Conservation (phyloP, 2,329 filamentous ascomycete species). For the Malbranchea cinnamomea region DNA sequence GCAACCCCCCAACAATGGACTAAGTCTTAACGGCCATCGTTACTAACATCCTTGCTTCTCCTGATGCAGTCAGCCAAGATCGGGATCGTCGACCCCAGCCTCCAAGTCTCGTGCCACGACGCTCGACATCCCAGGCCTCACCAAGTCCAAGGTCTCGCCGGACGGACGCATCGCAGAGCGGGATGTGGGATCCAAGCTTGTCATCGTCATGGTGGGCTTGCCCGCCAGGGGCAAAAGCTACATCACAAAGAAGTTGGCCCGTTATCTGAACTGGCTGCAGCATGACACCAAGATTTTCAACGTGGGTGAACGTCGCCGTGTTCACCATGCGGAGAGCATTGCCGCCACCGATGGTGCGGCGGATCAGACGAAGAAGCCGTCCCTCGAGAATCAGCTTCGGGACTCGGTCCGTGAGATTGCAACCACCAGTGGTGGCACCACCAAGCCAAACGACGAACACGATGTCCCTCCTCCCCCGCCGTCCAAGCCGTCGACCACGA, state of each 20-base stretch:
- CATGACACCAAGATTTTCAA: slow-evolving; percentile 96
- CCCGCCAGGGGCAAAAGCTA: slow-evolving; percentile 95
- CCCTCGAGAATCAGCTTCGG: no score
- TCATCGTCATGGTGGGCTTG: slow-evolving; percentile 96
- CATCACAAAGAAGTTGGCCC: slow-evolving; percentile 93
- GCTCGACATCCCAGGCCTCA: slow-evolving; percentile 91
- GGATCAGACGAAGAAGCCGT: no score
- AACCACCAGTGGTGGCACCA: no score
- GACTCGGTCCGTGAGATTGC: no score
- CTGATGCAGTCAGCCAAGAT: no score
- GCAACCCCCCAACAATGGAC: slow-evolving; percentile 7
- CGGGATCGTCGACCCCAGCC: slow-evolving; percentile 61
- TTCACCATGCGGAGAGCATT: slow-evolving; percentile 43
- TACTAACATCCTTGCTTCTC: slow-evolving; percentile 50
- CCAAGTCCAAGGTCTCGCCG: slow-evolving; percentile 84
- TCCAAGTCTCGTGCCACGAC: slow-evolving; percentile 81
- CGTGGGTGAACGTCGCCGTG: slow-evolving; percentile 76
- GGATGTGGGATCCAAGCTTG: slow-evolving; percentile 89
- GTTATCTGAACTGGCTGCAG: slow-evolving; percentile 94
- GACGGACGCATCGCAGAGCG: slow-evolving; percentile 87
- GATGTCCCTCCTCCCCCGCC: no score
- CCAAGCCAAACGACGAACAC: neutral
- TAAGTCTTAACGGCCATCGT: slow-evolving; percentile 8
- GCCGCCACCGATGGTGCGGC: no score
- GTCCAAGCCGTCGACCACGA: slow-evolving; percentile 32